phyloP scores from a whole-genome alignment of 1,284 basidiomycete genomes.

The Cryptococcus hybrid region DNA sequence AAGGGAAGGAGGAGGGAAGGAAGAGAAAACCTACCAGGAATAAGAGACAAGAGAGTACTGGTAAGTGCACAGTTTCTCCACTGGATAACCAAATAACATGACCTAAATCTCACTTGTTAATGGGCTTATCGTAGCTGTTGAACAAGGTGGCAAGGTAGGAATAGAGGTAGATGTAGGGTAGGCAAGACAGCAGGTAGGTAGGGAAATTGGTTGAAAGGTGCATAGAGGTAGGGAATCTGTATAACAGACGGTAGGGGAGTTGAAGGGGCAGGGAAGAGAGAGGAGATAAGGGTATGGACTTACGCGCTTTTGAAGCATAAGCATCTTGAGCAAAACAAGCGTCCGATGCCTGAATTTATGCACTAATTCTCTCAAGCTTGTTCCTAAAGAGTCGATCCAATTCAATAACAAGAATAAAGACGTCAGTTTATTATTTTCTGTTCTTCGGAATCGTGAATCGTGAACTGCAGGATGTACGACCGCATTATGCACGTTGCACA shows the following conservation, averaged over 20 bases:
- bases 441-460: too few relatives aligned
- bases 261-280: neutral
- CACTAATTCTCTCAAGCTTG: slow-evolving; percentile 86
- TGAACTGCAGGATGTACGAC: too few relatives aligned
- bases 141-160: too few relatives aligned
- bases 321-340: slow-evolving; percentile 87
- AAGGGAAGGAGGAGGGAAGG: too few relatives aligned
- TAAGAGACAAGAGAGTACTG: slow-evolving; percentile 91
- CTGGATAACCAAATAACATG: slow-evolving; percentile 96
- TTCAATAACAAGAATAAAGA: too few relatives aligned
- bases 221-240: too few relatives aligned
- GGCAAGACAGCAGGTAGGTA: too few relatives aligned
- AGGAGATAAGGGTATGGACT: slow-evolving; percentile 8
- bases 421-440: too few relatives aligned
- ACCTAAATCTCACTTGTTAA: slow-evolving; percentile 58
- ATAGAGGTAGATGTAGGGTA: too few relatives aligned
- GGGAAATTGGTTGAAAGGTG: too few relatives aligned
- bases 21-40: slow-evolving; percentile 60
- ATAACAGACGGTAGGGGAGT: too few relatives aligned
- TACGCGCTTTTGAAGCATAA: slow-evolving; percentile 86
- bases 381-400: slow-evolving; percentile 56
- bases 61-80: slow-evolving; percentile 93
- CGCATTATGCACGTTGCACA: too few relatives aligned
- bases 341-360: slow-evolving; percentile 93
- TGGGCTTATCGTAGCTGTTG: neutral